Percentiles rank a stretch among this genome's conserved stretches.
These are phyloP conservation scores for Phylloporus arenicola DNA, from an alignment of 768 basidiomycete genomes.

Conservation along the genomic window DNA sequence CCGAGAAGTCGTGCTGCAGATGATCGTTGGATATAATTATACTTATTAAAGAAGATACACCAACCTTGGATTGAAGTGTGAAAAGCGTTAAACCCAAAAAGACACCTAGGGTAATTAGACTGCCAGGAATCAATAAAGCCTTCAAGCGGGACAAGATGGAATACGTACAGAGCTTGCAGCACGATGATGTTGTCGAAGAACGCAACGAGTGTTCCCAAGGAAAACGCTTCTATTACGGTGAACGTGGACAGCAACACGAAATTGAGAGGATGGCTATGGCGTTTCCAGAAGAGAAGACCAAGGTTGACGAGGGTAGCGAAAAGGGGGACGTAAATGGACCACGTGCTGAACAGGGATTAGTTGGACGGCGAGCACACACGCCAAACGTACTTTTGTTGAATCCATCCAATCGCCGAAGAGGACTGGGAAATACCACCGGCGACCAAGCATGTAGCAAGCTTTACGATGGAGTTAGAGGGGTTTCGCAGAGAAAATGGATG, in stretches of 20 bases:
- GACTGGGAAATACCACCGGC: constrained; percentile 68
- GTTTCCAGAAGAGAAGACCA: constrained; percentile 83
- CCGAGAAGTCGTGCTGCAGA: constrained; percentile 84
- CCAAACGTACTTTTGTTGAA: constrained; percentile 56
- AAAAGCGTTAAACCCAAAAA: constrained; percentile 93
- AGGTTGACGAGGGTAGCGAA: constrained; percentile 78
- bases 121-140: constrained; percentile 24
- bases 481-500: background rate
- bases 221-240: constrained; percentile 86
- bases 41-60: constrained; percentile 8
- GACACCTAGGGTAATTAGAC: constrained; percentile 84
- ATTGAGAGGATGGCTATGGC: constrained; percentile 87
- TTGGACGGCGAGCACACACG: constrained; percentile 1
- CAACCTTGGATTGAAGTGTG: constrained; percentile 88
- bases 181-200: constrained; percentile 71
- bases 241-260: constrained; percentile 80
- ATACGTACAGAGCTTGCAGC: constrained; percentile 75
- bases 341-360: constrained; percentile 41
- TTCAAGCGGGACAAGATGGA: background rate
- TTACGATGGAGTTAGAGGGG: constrained; percentile 2
- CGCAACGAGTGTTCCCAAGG: constrained; percentile 79
- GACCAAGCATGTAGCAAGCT: constrained; percentile 75
- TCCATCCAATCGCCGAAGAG: constrained; percentile 57
- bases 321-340: constrained; percentile 76
- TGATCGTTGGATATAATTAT: background rate